These are phyloP conservation scores for Sabuloglossum arenarium DNA, from an alignment of 495 filamentous ascomycete species.

Conservation along the genomic window DNA sequence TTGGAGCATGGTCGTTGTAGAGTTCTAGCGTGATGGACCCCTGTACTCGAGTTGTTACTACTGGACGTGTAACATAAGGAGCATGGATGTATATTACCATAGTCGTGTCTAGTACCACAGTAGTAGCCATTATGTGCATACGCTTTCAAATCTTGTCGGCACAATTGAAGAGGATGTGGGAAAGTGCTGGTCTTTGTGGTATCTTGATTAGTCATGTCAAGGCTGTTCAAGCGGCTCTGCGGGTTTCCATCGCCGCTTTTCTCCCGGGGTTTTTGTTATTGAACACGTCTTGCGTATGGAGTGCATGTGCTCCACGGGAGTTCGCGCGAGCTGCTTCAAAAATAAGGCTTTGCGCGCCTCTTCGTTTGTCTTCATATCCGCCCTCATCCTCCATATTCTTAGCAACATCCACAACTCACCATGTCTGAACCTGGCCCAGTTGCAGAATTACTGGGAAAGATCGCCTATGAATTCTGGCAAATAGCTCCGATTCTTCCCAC, in stretches of 20 bases:
- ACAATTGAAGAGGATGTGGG: neutral
- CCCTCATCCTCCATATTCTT: neutral
- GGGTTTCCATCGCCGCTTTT: neutral
- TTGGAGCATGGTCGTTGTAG: slow-evolving; percentile 61
- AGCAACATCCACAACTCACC: neutral
- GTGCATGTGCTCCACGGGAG: no score
- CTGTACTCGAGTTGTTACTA: slow-evolving; percentile 21
- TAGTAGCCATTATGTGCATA: slow-evolving; percentile 41
- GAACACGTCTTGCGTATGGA: neutral
- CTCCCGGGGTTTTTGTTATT: neutral
- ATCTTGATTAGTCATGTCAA: no score
- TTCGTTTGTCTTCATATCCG: no score
- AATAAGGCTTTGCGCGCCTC: no score
- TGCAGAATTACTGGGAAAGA: slow-evolving; percentile 17
- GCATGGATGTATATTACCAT: slow-evolving; percentile 34
- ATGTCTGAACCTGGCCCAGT: neutral
- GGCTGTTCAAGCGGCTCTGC: neutral
- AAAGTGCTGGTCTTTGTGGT: no score
- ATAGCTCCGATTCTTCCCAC: slow-evolving; percentile 37
- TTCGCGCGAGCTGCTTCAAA: no score
- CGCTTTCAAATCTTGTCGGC: neutral
- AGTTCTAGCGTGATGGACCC: slow-evolving; percentile 76
- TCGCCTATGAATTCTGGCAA: slow-evolving; percentile 27
- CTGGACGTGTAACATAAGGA: neutral
- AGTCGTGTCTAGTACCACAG: slow-evolving; percentile 57